These are phyloP conservation scores for Ophiocordyceps sinensis DNA, from an alignment of 2,329 filamentous ascomycete species.

Conservation along the genomic window DNA sequence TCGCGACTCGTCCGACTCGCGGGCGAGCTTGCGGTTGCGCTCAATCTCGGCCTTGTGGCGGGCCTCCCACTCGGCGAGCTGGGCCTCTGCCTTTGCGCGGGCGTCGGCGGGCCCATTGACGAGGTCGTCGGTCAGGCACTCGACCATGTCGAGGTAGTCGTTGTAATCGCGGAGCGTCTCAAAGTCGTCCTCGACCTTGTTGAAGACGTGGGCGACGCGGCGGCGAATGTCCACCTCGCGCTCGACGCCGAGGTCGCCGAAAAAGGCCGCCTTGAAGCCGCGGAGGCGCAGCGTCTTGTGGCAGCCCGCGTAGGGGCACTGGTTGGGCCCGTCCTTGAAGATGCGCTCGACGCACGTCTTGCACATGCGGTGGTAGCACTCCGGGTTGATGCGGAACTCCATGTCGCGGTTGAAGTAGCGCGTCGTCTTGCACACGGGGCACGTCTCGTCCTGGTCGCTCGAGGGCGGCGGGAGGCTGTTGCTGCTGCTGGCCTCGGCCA, in stretches of 20 bases:
- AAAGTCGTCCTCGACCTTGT: constrained; percentile 83
- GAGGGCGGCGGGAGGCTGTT: constrained; percentile 3
- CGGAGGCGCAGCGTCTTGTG: constrained; percentile 72
- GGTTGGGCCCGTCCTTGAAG: constrained; percentile 80
- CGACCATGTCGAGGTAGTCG: constrained; percentile 86
- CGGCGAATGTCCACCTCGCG: constrained; percentile 85
- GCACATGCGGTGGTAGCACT: constrained; percentile 99
- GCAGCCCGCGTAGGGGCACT: constrained; percentile 84
- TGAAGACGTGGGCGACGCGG: constrained; percentile 68
- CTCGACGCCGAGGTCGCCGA: constrained; percentile 76
- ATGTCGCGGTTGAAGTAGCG: constrained; percentile 92
- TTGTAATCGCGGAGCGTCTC: constrained; percentile 74
- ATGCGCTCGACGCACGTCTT: constrained; percentile 89
- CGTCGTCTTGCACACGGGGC: constrained; percentile 93
- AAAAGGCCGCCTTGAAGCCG: constrained; percentile 77
- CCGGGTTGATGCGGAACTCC: constrained; percentile 89
- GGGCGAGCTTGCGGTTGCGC: constrained; percentile 39
- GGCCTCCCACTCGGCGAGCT: constrained; percentile 49
- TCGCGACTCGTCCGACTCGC: constrained; percentile 38
- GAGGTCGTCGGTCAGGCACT: constrained; percentile 80
- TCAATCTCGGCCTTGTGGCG: constrained; percentile 57
- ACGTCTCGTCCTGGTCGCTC: constrained; percentile 50
- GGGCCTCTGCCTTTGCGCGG: constrained; percentile 29
- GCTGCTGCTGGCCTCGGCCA: constrained; percentile 1
- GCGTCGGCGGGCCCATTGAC: constrained; percentile 56